Conservation (phyloP, 371 early-diverging fungal species). For the Paramicrosporidium saccamoebae region DNA sequence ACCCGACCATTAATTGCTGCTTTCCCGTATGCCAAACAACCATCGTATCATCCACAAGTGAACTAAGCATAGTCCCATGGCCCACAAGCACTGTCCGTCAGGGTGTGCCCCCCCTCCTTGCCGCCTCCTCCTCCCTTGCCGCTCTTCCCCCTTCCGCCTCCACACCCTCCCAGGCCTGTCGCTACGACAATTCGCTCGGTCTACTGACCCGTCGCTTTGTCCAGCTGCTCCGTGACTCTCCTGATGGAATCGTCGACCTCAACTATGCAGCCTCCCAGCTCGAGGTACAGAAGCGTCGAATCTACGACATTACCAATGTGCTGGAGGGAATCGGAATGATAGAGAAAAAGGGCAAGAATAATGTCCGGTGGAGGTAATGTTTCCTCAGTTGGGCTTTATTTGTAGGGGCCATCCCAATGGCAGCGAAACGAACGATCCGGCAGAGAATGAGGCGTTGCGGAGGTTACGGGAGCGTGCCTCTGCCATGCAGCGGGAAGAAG, state of each 20-base stretch:
- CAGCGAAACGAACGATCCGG: no score
- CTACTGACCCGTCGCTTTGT: conserved; percentile 37
- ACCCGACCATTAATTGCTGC: no score
- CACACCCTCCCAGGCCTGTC: conserved; percentile 4
- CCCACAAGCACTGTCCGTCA: no score
- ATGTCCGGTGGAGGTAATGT: conserved; percentile 44
- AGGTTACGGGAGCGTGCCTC: no score
- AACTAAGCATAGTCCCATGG: no score
- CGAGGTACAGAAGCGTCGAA: conserved; percentile 37
- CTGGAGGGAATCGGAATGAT: conserved; percentile 38
- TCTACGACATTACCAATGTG: conserved; percentile 60
- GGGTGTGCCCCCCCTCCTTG: no score
- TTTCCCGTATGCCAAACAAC: no score
- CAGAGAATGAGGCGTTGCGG: no score
- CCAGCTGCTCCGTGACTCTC: conserved; percentile 15
- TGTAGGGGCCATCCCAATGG: no score
- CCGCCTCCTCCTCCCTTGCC: neutral
- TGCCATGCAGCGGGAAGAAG: no score
- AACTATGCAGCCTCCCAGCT: conserved; percentile 27
- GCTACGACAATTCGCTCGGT: conserved; percentile 18
- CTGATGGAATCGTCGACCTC: conserved; percentile 24
- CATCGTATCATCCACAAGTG: no score
- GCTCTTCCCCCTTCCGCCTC: neutral
- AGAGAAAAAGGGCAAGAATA: conserved; percentile 39
- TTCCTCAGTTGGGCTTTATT: no score